phyloP scores from a whole-genome alignment of 2,329 filamentous ascomycete species.

The Venturia pyrina region DNA sequence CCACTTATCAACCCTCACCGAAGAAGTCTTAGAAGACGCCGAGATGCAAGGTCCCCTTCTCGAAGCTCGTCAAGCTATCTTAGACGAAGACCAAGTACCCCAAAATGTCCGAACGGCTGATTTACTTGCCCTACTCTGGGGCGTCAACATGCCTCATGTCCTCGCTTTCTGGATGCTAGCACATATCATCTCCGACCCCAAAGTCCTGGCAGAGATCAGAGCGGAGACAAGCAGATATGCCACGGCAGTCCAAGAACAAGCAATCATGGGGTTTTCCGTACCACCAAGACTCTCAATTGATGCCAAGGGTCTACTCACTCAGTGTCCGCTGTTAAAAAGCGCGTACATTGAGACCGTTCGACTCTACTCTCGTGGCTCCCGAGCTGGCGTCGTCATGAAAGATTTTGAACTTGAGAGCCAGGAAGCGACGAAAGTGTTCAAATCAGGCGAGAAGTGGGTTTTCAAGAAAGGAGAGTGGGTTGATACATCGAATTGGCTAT shows the following conservation, averaged over 20 bases:
- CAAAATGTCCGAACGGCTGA: neutral
- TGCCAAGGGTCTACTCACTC: constrained; percentile 29
- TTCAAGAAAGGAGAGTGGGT: constrained; percentile 9
- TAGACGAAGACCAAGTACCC: neutral
- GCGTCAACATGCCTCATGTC: constrained; percentile 3
- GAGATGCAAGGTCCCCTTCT: neutral
- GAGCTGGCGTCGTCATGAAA: neutral
- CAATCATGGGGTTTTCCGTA: constrained; percentile 33
- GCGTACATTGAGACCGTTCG: constrained; percentile 9
- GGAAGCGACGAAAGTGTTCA: neutral
- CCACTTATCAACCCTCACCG: constrained; percentile 9
- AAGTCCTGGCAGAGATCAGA: constrained; percentile 32
- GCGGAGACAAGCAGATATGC: constrained; percentile 36
- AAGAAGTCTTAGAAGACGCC: constrained; percentile 6
- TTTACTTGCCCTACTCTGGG: constrained; percentile 5
- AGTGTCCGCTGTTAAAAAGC: constrained; percentile 35
- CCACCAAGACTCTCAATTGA: constrained; percentile 33
- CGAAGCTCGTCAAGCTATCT: neutral
- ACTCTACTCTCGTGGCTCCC: constrained; percentile 6
- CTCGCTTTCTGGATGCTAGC: constrained; percentile 40
- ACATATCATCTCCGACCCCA: constrained; percentile 33
- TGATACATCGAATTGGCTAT: constrained; percentile 6
- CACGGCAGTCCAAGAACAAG: constrained; percentile 26
- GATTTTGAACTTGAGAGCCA: constrained; percentile 1
- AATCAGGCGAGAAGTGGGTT: neutral